phyloP scores from a whole-genome alignment of 2,329 filamentous ascomycete genomes.

The Scortechinia acanthostroma region DNA sequence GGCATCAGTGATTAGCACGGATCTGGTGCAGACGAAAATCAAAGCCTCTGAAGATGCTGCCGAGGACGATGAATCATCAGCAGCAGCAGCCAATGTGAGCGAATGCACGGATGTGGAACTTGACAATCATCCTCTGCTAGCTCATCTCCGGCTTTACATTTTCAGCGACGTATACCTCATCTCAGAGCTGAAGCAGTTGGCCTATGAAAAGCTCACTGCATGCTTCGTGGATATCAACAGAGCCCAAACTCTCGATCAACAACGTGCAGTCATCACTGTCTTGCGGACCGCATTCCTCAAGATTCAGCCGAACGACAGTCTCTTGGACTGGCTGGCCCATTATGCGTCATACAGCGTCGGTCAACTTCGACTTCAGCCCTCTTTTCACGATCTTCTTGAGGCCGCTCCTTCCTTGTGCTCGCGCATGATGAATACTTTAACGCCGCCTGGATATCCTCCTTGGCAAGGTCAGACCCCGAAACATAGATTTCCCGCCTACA shows the following conservation, averaged over 20 bases:
- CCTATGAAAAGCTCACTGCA: slow-evolving; percentile 6
- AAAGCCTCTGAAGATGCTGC: no score
- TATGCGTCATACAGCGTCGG: not conserved
- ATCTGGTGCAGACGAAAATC: no score
- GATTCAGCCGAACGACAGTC: not conserved
- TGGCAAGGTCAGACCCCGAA: not conserved
- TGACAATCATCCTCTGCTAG: not conserved
- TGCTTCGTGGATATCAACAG: slow-evolving; percentile 6
- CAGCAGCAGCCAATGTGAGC: no score
- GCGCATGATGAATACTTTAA: not conserved
- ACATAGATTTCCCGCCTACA: not conserved
- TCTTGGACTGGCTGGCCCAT: not conserved
- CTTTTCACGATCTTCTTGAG: not conserved
- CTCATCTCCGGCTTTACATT: not conserved
- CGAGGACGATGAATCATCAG: no score
- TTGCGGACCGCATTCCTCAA: not conserved
- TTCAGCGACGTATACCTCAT: not conserved
- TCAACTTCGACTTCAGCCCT: not conserved
- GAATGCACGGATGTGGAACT: no score
- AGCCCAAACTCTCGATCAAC: not conserved
- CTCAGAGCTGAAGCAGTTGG: not conserved
- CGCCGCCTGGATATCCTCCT: not conserved
- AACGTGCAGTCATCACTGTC: not conserved
- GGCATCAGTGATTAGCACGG: no score
- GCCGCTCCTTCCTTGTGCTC: not conserved